Conservation (phyloP, 2,329 filamentous ascomycete species). For the Pyrenophora graminea region DNA sequence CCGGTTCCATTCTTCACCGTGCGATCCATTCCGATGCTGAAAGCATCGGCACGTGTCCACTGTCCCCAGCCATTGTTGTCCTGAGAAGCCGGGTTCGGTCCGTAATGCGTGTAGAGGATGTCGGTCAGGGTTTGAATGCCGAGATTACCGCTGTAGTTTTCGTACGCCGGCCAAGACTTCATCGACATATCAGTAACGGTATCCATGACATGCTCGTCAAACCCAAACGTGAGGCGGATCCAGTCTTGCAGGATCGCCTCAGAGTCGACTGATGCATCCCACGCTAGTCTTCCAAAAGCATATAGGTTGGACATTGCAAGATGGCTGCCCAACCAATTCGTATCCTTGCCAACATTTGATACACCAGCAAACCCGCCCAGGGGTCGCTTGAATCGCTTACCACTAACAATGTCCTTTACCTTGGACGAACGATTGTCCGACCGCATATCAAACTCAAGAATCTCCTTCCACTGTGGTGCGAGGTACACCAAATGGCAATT, state of each 20-base stretch:
- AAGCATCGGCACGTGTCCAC: constrained; percentile 68
- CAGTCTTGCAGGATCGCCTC: constrained; percentile 64
- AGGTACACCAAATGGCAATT: constrained; percentile 71
- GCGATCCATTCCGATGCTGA: constrained; percentile 71
- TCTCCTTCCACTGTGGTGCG: constrained; percentile 68
- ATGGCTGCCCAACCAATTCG: constrained; percentile 71
- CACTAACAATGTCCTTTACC: constrained; percentile 65
- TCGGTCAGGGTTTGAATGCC: constrained; percentile 72
- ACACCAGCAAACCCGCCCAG: constrained; percentile 68
- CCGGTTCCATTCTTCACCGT: constrained; percentile 70
- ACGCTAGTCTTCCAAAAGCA: constrained; percentile 69
- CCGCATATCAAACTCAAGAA: constrained; percentile 69
- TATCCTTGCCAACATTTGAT: constrained; percentile 67
- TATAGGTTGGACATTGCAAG: constrained; percentile 69
- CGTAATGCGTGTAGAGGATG: constrained; percentile 69
- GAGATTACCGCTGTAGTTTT: constrained; percentile 71
- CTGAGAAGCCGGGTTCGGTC: constrained; percentile 68
- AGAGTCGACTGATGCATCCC: constrained; percentile 61
- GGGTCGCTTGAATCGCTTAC: constrained; percentile 61
- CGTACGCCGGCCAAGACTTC: constrained; percentile 71
- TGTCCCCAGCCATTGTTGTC: constrained; percentile 72
- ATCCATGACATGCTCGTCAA: constrained; percentile 59
- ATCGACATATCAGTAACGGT: constrained; percentile 67
- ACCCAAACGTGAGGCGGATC: constrained; percentile 69
- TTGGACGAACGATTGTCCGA: constrained; percentile 61